A percentile compares a stretch with the other conserved stretches of the same genome.
Evolutionary conservation across 257 asterid species (phyloP).

Genomic region (Solanum pinnatisectum): DNA sequence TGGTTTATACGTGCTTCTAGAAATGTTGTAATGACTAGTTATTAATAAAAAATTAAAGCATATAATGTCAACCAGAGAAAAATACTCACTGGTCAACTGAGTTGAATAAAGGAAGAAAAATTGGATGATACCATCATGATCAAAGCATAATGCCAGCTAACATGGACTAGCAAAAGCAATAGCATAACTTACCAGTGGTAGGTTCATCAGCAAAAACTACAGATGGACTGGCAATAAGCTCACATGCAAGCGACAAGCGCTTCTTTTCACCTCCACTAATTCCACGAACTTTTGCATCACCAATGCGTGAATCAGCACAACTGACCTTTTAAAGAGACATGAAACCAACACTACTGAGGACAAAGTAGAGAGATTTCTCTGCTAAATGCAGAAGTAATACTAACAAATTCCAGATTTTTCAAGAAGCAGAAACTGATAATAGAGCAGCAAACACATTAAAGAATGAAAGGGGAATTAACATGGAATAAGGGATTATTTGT

Average conservation of each 20-base stretch:
- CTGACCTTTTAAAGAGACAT: conserved; percentile 47
- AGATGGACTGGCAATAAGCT: conserved; percentile 98
- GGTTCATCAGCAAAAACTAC: conserved; percentile 98
- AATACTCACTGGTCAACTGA: not conserved
- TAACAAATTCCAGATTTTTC: not conserved
- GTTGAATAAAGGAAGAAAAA: not conserved
- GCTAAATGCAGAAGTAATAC: not conserved
- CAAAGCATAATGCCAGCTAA: not conserved
- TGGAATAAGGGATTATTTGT: not conserved
- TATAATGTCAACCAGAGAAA: not conserved
- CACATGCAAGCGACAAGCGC: conserved; percentile 88
- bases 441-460: not conserved
- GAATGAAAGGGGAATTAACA: not conserved
- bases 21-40: not conserved
- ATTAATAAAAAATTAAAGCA: not conserved
- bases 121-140: not conserved
- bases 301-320: conserved; percentile 94
- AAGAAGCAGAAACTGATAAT: not conserved
- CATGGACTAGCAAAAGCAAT: not conserved
- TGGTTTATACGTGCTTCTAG: not conserved
- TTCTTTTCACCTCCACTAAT: conserved; percentile 98
- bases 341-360: conserved; percentile 7
- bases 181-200: conserved; percentile 51
- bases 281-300: conserved; percentile 96
- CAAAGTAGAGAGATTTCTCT: not conserved